Evolutionary conservation across 352 stramenopile species (phyloP).

Genomic region (Globisporangium ultimum): DNA sequence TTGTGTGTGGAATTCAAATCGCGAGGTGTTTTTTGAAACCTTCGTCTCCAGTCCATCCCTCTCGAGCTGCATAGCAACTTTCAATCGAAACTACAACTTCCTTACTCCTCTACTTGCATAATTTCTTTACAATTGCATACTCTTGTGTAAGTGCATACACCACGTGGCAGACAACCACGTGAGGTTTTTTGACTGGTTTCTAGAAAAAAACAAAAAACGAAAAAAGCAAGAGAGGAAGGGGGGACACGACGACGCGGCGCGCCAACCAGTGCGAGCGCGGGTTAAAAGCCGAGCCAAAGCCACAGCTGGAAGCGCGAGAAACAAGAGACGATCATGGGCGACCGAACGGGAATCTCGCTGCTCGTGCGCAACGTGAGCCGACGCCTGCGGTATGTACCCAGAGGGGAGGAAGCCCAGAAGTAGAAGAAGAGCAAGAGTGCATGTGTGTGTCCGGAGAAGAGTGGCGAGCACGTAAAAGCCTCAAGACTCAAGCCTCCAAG

Average conservation of each 20-base stretch:
- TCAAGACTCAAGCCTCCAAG: constrained; percentile 1
- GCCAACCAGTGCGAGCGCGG: not conserved
- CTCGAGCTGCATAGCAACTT: no score
- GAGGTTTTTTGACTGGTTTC: not conserved
- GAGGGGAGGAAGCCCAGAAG: constrained; percentile 6
- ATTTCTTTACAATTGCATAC: not conserved
- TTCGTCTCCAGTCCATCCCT: not conserved
- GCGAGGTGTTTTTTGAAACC: not conserved
- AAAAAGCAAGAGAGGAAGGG: not conserved
- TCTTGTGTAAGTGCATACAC: not conserved
- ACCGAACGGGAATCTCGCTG: constrained; percentile 87
- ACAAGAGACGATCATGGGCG: constrained; percentile 11
- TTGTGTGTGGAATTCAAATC: not conserved
- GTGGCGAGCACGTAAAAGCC: not conserved
- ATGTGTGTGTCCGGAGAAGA: constrained; percentile 5
- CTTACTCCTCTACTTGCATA: no score
- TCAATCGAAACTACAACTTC: no score
- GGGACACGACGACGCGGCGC: not conserved
- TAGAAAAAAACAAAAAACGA: not conserved
- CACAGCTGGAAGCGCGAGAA: not conserved
- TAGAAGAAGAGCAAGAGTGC: constrained; percentile 1
- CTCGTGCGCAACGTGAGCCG: constrained; percentile 93
- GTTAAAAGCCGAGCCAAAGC: no score
- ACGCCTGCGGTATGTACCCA: constrained; percentile 60
- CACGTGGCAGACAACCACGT: not conserved